Conservation (phyloP, 225 moss, liverwort and hornwort genomes). For the Asterella californica region DNA sequence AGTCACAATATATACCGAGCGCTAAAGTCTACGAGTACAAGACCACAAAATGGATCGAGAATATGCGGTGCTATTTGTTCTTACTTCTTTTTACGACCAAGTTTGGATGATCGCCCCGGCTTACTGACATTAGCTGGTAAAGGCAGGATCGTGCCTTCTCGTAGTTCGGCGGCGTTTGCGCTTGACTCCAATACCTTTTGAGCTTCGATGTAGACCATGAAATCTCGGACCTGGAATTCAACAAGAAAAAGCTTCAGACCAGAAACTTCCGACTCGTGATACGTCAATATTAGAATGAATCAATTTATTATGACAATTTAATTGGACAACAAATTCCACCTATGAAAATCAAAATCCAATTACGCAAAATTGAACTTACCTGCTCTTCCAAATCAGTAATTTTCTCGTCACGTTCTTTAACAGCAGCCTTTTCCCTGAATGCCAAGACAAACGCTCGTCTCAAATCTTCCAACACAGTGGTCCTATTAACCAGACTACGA, state of each 20-base stretch:
- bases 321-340: too few relatives aligned
- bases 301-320: neutral
- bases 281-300: too few relatives aligned
- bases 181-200: slow-evolving; percentile 73
- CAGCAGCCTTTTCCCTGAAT: slow-evolving; percentile 45
- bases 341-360: too few relatives aligned
- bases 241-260: neutral
- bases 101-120: slow-evolving; percentile 16
- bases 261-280: neutral
- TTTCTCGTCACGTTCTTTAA: slow-evolving; percentile 62
- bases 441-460: neutral
- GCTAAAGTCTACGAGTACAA: neutral
- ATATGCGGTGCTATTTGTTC: neutral
- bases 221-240: slow-evolving; percentile 72
- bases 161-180: slow-evolving; percentile 68
- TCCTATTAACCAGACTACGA: neutral
- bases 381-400: slow-evolving; percentile 90
- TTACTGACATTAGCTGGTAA: slow-evolving; percentile 54
- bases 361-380: slow-evolving; percentile 25
- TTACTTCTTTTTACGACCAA: slow-evolving; percentile 41
- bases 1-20: neutral
- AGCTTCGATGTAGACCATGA: slow-evolving; percentile 86
- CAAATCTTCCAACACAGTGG: neutral
- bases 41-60: neutral
- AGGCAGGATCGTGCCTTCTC: slow-evolving; percentile 78